Evolutionary conservation across 2,329 filamentous ascomycete genomes (phyloP).

Genomic region (Paecilomyces sp.): DNA sequence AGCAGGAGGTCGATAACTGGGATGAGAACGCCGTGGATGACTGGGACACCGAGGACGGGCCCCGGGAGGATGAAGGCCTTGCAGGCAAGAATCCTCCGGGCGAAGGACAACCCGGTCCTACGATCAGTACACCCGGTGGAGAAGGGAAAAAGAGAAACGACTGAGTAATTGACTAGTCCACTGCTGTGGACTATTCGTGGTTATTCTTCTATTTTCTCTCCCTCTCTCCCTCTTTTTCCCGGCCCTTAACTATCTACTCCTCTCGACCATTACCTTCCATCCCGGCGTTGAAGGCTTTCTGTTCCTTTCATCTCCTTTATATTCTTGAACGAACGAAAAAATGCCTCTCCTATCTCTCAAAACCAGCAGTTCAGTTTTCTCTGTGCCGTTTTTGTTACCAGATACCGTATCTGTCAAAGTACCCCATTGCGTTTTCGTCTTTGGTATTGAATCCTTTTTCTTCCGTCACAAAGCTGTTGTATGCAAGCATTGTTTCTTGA

Average conservation of each 20-base stretch:
- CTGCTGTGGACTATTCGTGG: not conserved
- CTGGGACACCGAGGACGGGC: conserved; percentile 55
- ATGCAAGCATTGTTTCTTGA: not conserved
- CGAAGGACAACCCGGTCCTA: not conserved
- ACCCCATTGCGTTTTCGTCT: not conserved
- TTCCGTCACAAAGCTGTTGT: too few species aligned
- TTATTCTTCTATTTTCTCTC: not conserved
- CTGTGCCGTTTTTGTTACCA: not conserved
- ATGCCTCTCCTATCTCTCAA: not conserved
- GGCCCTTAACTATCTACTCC: not conserved
- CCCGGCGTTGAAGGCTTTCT: not conserved
- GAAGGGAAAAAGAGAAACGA: conserved; percentile 9
- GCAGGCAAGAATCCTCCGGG: not conserved
- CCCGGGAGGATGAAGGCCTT: conserved; percentile 15
- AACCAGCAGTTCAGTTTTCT: not conserved
- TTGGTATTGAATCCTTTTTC: not conserved
- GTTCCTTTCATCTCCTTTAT: not conserved
- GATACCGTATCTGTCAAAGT: not conserved
- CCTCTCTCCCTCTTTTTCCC: too few species aligned
- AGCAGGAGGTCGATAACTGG: conserved; percentile 87
- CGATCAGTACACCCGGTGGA: not conserved
- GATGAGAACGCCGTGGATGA: conserved; percentile 71
- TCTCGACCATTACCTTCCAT: not conserved
- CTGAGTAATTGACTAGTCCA: not conserved
- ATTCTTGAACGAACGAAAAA: not conserved